Evolutionary conservation across 148 eudicot genomes (phyloP), one percentile per base, ranked within the genome.

Genomic region (Rheum nobile): DNA sequence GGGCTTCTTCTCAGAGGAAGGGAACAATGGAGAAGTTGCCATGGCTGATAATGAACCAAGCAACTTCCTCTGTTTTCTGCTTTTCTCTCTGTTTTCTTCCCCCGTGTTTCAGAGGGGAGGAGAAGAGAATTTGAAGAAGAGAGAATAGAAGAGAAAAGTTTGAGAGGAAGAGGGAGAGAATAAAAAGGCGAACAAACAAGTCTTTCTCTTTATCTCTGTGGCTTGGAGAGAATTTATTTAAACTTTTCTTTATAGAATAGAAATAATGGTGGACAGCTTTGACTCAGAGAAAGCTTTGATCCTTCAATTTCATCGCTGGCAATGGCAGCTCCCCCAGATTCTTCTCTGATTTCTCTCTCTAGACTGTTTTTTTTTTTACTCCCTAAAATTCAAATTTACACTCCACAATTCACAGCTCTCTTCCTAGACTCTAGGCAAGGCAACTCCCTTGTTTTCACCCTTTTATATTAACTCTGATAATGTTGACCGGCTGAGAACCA

Each of bases 251-350:
- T 13, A 13, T 31, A 61, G 29, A 61, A 29, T 28, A 50, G 70
- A 76, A 65, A 44, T 44, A 14, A 24, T 24, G 74, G 39, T 43
- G 80, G 83, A 80, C 85, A 83, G 88, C 85, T 78, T 82, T 82
- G 85, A 80, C 80, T 76, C 77, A 75, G 74, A 78, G 77, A 82
- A 85, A 82, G 90, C 82, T 81, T 86, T 78, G 85, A 85, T 90
- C 88, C 91, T 85, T 86, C 93, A 84, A 84, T 72, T 82, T 87
- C 91, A 83, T 85, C 57, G 97, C 96, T 92, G 97, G 93, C 97
- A 85, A 59, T 76, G 71, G 71, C 71, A 68, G 42, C 71, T 24
- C 68, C 38, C n/a, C 44, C 50, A 39, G 50, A 71, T 43, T 71
- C 73, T 43, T 71, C 73, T n/a, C 34, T 35, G 1, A 75, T 74